Evolutionary conservation across 2,329 filamentous ascomycete species (phyloP).

Genomic region (Leptosphaerulina australis): DNA sequence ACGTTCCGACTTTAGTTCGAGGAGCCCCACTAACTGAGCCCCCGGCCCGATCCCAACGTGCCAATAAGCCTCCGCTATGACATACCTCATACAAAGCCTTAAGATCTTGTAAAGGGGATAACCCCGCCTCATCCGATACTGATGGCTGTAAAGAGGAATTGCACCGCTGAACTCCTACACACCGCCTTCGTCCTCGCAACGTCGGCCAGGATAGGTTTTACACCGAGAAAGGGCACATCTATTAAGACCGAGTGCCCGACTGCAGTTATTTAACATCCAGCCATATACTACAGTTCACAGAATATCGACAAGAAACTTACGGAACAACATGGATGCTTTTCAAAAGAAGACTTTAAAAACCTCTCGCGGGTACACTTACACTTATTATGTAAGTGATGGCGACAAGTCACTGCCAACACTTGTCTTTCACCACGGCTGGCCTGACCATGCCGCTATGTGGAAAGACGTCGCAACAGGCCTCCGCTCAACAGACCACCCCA

Average conservation of each 20-base stretch:
- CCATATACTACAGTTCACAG: background rate
- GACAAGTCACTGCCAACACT: constrained; percentile 32
- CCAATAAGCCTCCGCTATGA: constrained; percentile 12
- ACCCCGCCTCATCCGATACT: constrained; percentile 1
- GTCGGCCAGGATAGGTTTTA: background rate
- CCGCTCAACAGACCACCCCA: constrained; percentile 49
- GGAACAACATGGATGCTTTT: constrained; percentile 34
- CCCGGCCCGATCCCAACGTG: background rate
- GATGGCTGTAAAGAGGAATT: constrained; percentile 1
- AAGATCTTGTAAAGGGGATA: background rate
- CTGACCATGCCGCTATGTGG: constrained; percentile 56
- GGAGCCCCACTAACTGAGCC: constrained; percentile 1
- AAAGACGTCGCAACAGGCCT: constrained; percentile 50
- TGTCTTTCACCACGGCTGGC: constrained; percentile 58
- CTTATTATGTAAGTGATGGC: constrained; percentile 33
- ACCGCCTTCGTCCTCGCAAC: background rate
- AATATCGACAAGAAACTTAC: background rate
- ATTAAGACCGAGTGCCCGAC: background rate
- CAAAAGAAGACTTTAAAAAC: constrained; percentile 36
- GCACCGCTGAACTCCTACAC: constrained; percentile 1
- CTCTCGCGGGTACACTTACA: constrained; percentile 36
- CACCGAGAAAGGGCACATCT: background rate
- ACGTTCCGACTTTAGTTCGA: constrained; percentile 2
- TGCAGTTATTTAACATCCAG: background rate
- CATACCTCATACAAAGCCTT: background rate